Evolutionary conservation across 2,329 filamentous ascomycete genomes (phyloP), one percentile per base, ranked within the genome.

Genomic region (Amylocarpus encephaloides): DNA sequence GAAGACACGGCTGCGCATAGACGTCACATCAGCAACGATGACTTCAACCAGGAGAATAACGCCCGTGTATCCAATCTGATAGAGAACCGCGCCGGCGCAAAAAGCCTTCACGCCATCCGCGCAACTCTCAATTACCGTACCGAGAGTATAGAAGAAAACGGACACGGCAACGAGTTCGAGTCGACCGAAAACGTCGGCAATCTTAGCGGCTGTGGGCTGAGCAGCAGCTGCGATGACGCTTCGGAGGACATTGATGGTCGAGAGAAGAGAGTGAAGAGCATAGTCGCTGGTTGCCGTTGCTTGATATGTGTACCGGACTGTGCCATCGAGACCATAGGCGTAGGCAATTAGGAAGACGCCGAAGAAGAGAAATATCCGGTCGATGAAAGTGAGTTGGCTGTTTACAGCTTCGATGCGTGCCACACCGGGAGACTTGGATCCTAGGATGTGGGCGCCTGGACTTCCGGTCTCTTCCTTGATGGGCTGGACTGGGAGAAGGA

Each of bases 321-420:
- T 76, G 19, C 76, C 76, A 55, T 83, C 80, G 18, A 84, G 70
- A 1, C 78, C 77, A 62, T 85, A 86, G 32, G 74, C 78, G 63
- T 83, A 86, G 10, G 80, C 76, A 47, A 85, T 68, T 30, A 85
- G 63, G 62, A 85, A 85, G 55, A 85, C 70, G 19, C 79, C 72
- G 9, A 76, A 60, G 65, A 85, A 84, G 62, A 86, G 73, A 53
- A 73, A 70, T 52, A 78, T 55, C 29, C 78, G 77, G 62, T 84
- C 78, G 12, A 58, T 51, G 3, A 66, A 54, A 15, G 74, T 79
- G 34, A 83, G 72, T 54, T 77, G 72, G 7, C 71, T 66, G 6
- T 74, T 67, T 42, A 84, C 69, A 29, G 75, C 76, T 65, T 83
- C 79, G 55, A 83, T 75, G 12, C 80, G 77, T 13, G 64, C 67